Base-by-base conservation (phyloP, 2,329 filamentous ascomycete species). In the Xylariaceae sp. region DNA sequence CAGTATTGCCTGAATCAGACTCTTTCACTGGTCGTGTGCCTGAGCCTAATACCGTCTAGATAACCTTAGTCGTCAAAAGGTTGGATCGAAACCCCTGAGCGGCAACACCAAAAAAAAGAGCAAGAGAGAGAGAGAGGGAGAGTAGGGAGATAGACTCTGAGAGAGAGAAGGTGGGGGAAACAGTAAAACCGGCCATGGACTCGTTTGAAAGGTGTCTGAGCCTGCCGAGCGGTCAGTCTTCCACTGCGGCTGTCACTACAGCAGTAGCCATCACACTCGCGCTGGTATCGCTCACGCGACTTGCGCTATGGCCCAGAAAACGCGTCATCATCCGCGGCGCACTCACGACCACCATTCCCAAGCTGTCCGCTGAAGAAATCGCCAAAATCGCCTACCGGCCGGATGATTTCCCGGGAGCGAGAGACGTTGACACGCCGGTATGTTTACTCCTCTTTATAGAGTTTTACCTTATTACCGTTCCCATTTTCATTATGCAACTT, bases 371-470 rank as follows among this genome's bases (percentile, higher is more conserved):
- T 30, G 58, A 57, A 9, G 63, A 69, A 43, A 50, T 64, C 13
- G 55, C 58, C 31, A 50, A 57, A 4, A 52, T 74, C 15, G 56
- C 62, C 3, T 88, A 92, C 58, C 76, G 76, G 11, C 76, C 78
- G 3, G 78, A 88, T 57, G 70, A 74, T 28, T 74, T 90, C 23
- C 83, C 83, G 0, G 83, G 86, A 4, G 79, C 75, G 1, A 73
- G 87, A 43, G 84, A 92, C 59, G 80, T 94, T 12, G 60, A 70
- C 3, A 84, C 81, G 3, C 83, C 82, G 3, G 73, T 76, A 52
- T 51, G 67, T 59, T 24, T 24, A n/a, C n/a, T 24, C 21, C 21
- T 11, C 21, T 24, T 24, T 24, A 6, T 11, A 11, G 11, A 6
- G 7, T 24, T 6, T 24, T 24, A 24, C 21, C n/a, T n/a, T n/a